A percentile compares a stretch with the other conserved stretches of the same genome.
Conservation (phyloP, 495 filamentous ascomycete genomes). For the Acidomyces sp. region DNA sequence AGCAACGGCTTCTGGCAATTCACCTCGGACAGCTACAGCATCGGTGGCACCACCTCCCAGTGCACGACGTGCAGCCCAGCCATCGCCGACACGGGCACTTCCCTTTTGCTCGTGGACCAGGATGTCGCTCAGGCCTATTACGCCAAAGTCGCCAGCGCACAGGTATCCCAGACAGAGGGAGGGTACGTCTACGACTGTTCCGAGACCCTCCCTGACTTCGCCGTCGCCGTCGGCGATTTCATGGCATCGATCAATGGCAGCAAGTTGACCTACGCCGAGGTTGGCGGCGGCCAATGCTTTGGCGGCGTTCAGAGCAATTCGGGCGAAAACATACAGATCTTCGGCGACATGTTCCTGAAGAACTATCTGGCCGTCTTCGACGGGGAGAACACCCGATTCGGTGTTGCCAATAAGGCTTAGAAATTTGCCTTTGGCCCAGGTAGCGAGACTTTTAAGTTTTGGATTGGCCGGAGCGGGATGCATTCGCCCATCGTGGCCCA, state of each 20-base stretch:
- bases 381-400: background rate
- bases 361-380: slow-evolving; percentile 68
- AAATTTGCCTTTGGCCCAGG: background rate
- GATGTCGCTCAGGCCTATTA: slow-evolving; percentile 52
- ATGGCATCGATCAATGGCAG: slow-evolving; percentile 41
- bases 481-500: too few relatives aligned
- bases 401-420: background rate
- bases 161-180: slow-evolving; percentile 36
- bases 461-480: too few relatives aligned
- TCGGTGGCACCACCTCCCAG: slow-evolving; percentile 33
- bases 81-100: slow-evolving; percentile 38
- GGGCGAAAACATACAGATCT: slow-evolving; percentile 54
- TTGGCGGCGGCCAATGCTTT: slow-evolving; percentile 24
- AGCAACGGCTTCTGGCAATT: slow-evolving; percentile 67
- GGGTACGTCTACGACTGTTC: slow-evolving; percentile 60
- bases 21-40: slow-evolving; percentile 41
- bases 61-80: slow-evolving; percentile 25
- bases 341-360: slow-evolving; percentile 70
- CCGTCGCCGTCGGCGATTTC: slow-evolving; percentile 39
- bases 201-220: slow-evolving; percentile 48
- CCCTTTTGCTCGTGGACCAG: slow-evolving; percentile 50
- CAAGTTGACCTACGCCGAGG: slow-evolving; percentile 33
- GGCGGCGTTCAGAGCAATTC: slow-evolving; percentile 36
- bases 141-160: slow-evolving; percentile 38
- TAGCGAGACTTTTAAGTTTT: too few relatives aligned